Evolutionary conservation across 2,329 filamentous ascomycete genomes (phyloP), one percentile per base, ranked within the genome.

Genomic region (Calonectria honghensis): DNA sequence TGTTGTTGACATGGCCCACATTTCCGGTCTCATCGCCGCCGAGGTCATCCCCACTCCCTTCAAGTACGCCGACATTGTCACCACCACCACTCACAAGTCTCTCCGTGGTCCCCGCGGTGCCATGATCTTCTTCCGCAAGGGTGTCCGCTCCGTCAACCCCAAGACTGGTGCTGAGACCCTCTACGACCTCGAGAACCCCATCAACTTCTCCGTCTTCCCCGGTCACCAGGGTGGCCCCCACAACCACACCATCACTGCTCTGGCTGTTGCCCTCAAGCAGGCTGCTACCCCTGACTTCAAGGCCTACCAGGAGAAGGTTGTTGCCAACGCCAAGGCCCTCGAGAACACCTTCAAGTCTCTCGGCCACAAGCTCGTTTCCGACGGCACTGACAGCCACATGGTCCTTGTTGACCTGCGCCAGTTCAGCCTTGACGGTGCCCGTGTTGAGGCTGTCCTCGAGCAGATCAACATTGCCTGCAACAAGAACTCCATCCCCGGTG

Each of bases 41-140:
- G 94, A 93, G 81, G 97, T 98, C 80, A 97, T 98, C 84, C 95
- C 96, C 77, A 96, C 95, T 64, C 97, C 97, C 57, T 99, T 99
- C 89, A 90, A 92, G 77, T 90, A 98, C 86, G 96, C 97, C 79
- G 97, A 99, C 85, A 94, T 99, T 73, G 97, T 99, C 81, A 99
- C 97, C 77, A 99, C 97, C 77, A 99, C 97, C 76, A 99, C 97
- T 61, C 97, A 99, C 93, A 99, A 99, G 92, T 98, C 96, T 71
- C 94, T 99, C 81, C 96, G 97, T 87, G 97, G 97, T 74, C 97
- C 97, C 74, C 95, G 97, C 85, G 97, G 97, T 83, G 97, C 97
- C 85, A 99, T 99, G 97, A 99, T 99, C 89, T 99, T 99, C 92
- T 99, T 96, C 93, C 95, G 97, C 87, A 98, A 98, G 90, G 97